A percentile compares a stretch with the other conserved stretches of the same genome.
Evolutionary conservation across 2,329 filamentous ascomycete genomes (phyloP).

Genomic region (Ceratocystis albifundus): DNA sequence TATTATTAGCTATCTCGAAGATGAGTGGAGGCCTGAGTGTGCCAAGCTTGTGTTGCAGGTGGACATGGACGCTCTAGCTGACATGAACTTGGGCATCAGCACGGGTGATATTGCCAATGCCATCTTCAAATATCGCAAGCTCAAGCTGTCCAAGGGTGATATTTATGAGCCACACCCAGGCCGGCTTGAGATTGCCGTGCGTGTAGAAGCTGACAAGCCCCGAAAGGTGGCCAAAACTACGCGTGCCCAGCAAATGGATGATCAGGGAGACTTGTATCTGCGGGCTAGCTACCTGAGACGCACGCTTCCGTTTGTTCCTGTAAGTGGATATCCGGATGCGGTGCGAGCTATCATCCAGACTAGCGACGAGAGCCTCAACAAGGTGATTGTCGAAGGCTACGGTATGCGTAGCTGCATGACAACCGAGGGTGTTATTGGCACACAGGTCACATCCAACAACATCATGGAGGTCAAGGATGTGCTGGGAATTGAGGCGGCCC

Average conservation of each 20-base stretch:
- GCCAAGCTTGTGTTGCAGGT: slow-evolving; percentile 72
- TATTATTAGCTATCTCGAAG: slow-evolving; percentile 67
- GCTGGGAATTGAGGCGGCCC: slow-evolving; percentile 88
- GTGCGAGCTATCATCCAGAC: slow-evolving; percentile 81
- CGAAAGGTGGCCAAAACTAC: slow-evolving; percentile 40
- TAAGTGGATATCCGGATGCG: slow-evolving; percentile 81
- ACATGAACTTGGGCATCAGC: slow-evolving; percentile 69
- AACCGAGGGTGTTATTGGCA: slow-evolving; percentile 79
- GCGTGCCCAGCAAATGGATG: slow-evolving; percentile 31
- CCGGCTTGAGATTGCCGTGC: slow-evolving; percentile 62
- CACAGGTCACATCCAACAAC: slow-evolving; percentile 64
- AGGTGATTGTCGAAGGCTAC: slow-evolving; percentile 87
- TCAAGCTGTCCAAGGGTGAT: slow-evolving; percentile 60
- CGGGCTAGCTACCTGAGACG: slow-evolving; percentile 79
- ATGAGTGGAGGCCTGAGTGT: slow-evolving; percentile 69
- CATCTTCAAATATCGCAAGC: slow-evolving; percentile 69
- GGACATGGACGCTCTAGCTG: slow-evolving; percentile 64
- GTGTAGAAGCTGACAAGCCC: slow-evolving; percentile 41
- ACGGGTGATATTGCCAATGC: slow-evolving; percentile 61
- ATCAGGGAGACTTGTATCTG: slow-evolving; percentile 47
- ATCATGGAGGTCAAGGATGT: slow-evolving; percentile 82
- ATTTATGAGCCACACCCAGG: slow-evolving; percentile 46
- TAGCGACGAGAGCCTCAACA: slow-evolving; percentile 54
- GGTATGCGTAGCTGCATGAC: slow-evolving; percentile 83
- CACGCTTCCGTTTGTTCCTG: slow-evolving; percentile 66